Conservation (phyloP, 2,329 filamentous ascomycete genomes). For the Zymoseptoria brevis region DNA sequence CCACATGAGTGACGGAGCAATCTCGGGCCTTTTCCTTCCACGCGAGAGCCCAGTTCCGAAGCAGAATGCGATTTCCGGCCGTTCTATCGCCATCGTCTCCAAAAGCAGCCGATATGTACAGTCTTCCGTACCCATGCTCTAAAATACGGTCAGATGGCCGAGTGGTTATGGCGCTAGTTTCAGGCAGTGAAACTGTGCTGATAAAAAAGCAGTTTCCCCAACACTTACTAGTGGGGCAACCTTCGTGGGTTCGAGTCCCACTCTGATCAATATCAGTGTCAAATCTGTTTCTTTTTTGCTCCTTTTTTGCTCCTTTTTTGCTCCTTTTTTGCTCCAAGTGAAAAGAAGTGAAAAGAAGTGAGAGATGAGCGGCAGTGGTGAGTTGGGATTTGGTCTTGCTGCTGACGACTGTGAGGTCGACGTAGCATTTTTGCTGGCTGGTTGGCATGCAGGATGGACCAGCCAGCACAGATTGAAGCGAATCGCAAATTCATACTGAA, state of each 20-base stretch:
- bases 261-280: constrained; percentile 9
- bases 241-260: constrained; percentile 26
- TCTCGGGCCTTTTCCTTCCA: no score
- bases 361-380: no score
- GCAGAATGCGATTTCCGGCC: no score
- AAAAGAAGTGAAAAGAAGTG: no score
- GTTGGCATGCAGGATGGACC: neutral
- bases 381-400: no score
- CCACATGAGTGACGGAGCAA: neutral
- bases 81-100: no score
- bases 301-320: no score
- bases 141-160: constrained; percentile 13
- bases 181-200: constrained; percentile 15
- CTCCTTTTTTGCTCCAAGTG: no score
- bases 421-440: no score
- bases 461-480: neutral
- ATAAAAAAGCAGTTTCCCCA: constrained; percentile 7
- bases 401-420: no score
- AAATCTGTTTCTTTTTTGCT: neutral
- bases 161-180: constrained; percentile 21
- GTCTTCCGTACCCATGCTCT: neutral
- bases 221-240: constrained; percentile 18
- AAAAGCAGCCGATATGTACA: neutral
- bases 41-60: no score
- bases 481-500: neutral